Evolutionary conservation across 2,329 filamentous ascomycete genomes (phyloP).

Genomic region (Paraphoma sp.): DNA sequence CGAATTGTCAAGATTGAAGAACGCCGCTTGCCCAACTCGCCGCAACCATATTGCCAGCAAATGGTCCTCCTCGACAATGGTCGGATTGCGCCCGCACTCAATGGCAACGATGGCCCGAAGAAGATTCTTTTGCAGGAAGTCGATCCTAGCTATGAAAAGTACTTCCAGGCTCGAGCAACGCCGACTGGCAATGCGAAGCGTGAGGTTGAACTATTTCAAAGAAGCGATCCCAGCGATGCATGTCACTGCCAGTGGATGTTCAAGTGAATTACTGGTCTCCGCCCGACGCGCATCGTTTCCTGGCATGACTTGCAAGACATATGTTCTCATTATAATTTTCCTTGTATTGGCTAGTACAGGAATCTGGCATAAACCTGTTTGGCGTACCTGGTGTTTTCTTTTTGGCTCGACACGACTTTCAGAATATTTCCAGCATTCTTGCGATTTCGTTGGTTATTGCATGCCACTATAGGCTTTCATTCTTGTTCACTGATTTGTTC

Average conservation of each 20-base stretch:
- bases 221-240: conserved; percentile 38
- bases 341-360: neutral
- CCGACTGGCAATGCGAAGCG: conserved; percentile 17
- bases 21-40: conserved; percentile 59
- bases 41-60: conserved; percentile 68
- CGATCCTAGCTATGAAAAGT: conserved; percentile 45
- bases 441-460: neutral
- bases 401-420: neutral
- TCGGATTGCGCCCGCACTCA: conserved; percentile 45
- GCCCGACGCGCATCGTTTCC: neutral
- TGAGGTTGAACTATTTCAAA: conserved; percentile 16
- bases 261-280: conserved; percentile 26
- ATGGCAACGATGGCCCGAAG: conserved; percentile 44
- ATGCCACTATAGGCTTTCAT: neutral
- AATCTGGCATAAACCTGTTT: conserved; percentile 14
- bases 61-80: conserved; percentile 66
- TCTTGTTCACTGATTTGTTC: neutral
- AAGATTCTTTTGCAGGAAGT: conserved; percentile 50
- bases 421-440: neutral
- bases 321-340: neutral
- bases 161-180: conserved; percentile 17
- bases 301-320: neutral
- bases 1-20: conserved; percentile 72
- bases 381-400: conserved; percentile 4
- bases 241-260: conserved; percentile 51